Conservation (phyloP, 139 green algal species). For the Ostreobium quekettii region DNA sequence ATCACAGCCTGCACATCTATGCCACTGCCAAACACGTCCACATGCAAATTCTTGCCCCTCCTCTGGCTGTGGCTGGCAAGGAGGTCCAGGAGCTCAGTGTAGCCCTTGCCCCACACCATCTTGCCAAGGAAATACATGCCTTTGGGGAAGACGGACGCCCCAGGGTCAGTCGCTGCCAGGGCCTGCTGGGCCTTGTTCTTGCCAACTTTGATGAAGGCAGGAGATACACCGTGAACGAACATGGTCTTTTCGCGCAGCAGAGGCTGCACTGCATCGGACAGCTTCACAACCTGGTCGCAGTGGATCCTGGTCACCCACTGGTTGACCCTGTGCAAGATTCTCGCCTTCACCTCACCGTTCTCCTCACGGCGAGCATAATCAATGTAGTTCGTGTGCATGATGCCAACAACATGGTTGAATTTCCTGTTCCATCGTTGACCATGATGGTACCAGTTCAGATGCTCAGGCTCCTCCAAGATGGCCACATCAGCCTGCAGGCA, state of each 20-base stretch:
- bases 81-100: constrained; percentile 91
- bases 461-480: constrained; percentile 98
- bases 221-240: constrained; percentile 93
- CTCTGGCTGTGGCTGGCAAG: constrained; percentile 46
- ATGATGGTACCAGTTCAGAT: constrained; percentile 98
- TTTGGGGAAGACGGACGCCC: constrained; percentile 30
- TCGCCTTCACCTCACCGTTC: constrained; percentile 61
- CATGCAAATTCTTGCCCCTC: constrained; percentile 37
- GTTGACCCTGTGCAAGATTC: constrained; percentile 52
- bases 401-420: constrained; percentile 93
- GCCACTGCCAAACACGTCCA: constrained; percentile 93
- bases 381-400: constrained; percentile 99
- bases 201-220: constrained; percentile 81
- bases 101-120: constrained; percentile 96
- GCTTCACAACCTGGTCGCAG: constrained; percentile 97
- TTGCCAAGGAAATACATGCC: constrained; percentile 97
- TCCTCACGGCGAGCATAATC: constrained; percentile 88
- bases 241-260: constrained; percentile 77
- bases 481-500: constrained; percentile 94
- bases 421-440: constrained; percentile 92
- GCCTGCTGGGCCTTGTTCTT: constrained; percentile 30
- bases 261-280: constrained; percentile 91
- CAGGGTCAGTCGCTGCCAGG: neutral
- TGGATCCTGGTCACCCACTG: constrained; percentile 68
- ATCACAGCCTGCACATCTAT: constrained; percentile 74